Conservation (phyloP, 345 rosid species). For the Eucalyptus regnans region DNA sequence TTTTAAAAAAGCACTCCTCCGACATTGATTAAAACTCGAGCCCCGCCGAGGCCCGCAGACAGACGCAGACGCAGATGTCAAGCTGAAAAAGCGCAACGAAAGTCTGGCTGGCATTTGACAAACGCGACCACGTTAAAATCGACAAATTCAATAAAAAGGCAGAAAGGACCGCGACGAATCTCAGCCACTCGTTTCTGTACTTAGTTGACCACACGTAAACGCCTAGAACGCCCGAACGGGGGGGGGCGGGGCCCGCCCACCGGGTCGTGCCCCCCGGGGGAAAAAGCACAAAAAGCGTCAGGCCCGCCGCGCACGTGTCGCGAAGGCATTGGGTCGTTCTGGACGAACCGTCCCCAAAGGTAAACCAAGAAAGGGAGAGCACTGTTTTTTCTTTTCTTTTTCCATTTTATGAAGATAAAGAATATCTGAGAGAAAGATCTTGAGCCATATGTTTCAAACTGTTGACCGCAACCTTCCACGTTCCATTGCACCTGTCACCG, state of each 20-base stretch:
- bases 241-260: background rate
- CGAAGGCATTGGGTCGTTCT: background rate
- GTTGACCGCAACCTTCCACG: background rate
- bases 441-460: background rate
- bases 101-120: background rate
- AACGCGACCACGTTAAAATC: background rate
- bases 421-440: background rate
- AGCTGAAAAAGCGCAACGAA: background rate
- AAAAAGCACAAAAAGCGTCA: background rate
- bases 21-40: background rate
- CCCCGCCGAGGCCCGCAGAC: background rate
- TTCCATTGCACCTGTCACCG: background rate
- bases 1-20: background rate
- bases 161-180: background rate
- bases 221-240: background rate
- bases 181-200: background rate
- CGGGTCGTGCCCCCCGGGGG: background rate
- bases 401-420: background rate
- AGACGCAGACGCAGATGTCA: background rate
- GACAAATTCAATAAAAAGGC: background rate
- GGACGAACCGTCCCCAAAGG: background rate
- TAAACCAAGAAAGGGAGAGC: background rate
- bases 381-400: background rate
- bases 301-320: background rate
- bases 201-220: background rate